Conservation (phyloP, 2,329 filamentous ascomycete species). For the Colletotrichum sp. region DNA sequence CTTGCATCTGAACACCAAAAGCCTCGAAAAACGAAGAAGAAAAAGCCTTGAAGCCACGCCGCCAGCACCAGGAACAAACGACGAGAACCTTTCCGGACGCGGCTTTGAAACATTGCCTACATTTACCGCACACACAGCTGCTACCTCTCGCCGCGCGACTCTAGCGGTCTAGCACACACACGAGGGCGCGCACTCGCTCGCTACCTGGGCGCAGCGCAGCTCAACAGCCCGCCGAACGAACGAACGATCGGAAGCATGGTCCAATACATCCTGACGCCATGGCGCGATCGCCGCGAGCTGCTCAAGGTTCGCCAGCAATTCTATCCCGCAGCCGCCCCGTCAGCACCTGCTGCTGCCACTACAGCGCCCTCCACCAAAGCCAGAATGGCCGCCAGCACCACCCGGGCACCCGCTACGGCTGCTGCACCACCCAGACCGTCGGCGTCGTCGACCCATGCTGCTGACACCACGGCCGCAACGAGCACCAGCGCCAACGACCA, state of each 20-base stretch:
- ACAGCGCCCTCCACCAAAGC: neutral
- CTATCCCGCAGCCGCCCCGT: constrained; percentile 49
- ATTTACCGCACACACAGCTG: neutral
- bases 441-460: neutral
- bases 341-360: constrained; percentile 3
- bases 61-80: neutral
- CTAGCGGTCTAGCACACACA: neutral
- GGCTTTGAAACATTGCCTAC: neutral
- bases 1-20: neutral
- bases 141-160: neutral
- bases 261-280: constrained; percentile 76
- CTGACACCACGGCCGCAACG: neutral
- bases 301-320: constrained; percentile 69
- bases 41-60: neutral
- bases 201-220: neutral
- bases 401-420: constrained; percentile 4
- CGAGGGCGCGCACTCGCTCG: neutral
- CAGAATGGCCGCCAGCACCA: neutral
- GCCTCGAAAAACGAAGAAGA: neutral
- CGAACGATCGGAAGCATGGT: constrained; percentile 53
- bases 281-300: constrained; percentile 71
- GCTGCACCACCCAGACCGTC: constrained; percentile 12
- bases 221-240: neutral
- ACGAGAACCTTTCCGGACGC: neutral
- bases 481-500: neutral